Evolutionary conservation across 169 alveolate species (phyloP).

Genomic region (Cryptosporidium meleagridis): DNA sequence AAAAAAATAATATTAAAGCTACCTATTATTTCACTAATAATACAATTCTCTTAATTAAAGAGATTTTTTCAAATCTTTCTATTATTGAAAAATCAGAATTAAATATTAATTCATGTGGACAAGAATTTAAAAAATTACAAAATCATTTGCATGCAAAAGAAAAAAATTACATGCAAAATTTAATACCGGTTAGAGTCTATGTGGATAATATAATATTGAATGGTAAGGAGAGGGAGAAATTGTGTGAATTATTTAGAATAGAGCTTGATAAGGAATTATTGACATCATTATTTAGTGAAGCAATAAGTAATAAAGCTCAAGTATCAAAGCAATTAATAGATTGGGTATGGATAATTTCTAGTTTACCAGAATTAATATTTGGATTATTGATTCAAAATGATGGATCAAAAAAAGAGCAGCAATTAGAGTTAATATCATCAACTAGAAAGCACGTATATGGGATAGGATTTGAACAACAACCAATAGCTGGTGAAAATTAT

Average conservation of each 20-base stretch:
- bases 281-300: background rate
- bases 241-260: constrained; percentile 19
- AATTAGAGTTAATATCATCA: constrained; percentile 1
- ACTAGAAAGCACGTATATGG: background rate
- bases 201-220: constrained; percentile 9
- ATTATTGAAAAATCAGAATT: background rate
- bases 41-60: background rate
- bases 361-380: constrained; percentile 22
- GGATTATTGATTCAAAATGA: background rate
- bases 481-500: background rate
- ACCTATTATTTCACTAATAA: constrained; percentile 22
- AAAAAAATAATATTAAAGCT: background rate
- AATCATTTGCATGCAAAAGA: background rate
- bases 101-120: background rate
- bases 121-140: background rate
- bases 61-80: background rate
- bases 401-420: background rate
- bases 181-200: constrained; percentile 52
- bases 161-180: constrained; percentile 1
- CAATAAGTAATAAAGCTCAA: background rate
- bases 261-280: background rate
- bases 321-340: background rate
- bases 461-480: background rate
- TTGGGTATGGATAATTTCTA: constrained; percentile 36
- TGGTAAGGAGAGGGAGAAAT: constrained; percentile 4